Conservation (phyloP, 306 rosid species). For the Rosa multiflora region DNA sequence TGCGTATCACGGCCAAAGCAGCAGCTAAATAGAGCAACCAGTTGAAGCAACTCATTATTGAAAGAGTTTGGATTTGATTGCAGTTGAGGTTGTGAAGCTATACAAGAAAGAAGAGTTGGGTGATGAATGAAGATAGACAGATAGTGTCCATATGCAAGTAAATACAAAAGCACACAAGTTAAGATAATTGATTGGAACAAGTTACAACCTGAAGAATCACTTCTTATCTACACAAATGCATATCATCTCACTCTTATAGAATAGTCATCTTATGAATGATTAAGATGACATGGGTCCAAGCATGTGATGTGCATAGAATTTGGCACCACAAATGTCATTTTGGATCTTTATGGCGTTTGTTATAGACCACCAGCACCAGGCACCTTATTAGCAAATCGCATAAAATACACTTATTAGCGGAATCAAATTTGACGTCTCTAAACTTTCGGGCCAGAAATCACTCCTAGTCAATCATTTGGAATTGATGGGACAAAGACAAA, state of each 20-base stretch:
- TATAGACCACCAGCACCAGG: neutral
- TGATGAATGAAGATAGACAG: neutral
- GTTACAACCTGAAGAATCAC: neutral
- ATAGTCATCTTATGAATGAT: neutral
- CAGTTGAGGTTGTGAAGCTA: neutral
- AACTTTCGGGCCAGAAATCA: too few species aligned
- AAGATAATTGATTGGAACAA: slow-evolving; percentile 6
- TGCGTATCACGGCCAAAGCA: slow-evolving; percentile 21
- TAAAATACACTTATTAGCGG: neutral
- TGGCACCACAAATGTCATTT: neutral
- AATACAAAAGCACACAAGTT: neutral
- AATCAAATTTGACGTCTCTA: neutral
- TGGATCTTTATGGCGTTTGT: neutral
- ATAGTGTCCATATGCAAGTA: neutral
- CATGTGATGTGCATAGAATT: too few species aligned
- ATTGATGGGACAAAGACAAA: neutral
- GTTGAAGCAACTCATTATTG: slow-evolving; percentile 36
- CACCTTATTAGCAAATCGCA: neutral
- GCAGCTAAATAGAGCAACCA: slow-evolving; percentile 19
- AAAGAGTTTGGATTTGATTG: neutral
- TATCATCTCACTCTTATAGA: neutral
- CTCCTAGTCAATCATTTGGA: neutral
- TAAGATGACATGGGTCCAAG: neutral
- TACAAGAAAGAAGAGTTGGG: neutral
- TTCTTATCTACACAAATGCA: neutral